Percentiles rank a stretch among this genome's conserved stretches.
Evolutionary conservation across 2,329 filamentous ascomycete genomes (phyloP).

Genomic region (Cladobotryum mycophilum): DNA sequence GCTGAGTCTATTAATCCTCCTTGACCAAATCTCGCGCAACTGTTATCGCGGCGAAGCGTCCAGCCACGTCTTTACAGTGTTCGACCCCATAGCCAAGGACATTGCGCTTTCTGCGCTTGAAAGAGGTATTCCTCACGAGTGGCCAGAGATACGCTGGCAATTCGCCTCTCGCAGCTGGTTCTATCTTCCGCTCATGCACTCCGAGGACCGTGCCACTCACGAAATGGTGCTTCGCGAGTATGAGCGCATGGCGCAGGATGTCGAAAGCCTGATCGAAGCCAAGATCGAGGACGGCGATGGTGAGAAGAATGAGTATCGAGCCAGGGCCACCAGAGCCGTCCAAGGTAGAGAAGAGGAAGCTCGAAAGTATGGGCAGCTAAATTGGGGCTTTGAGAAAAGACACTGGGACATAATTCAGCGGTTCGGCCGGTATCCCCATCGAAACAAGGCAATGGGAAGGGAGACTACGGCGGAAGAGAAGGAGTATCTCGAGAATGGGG

Average conservation of each 20-base stretch:
- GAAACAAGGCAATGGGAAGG: conserved; percentile 46
- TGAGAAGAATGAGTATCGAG: conserved; percentile 19
- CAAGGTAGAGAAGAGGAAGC: conserved; percentile 21
- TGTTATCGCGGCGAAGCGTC: conserved; percentile 47
- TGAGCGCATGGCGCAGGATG: conserved; percentile 25
- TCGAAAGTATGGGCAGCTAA: conserved; percentile 16
- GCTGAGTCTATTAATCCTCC: conserved; percentile 48
- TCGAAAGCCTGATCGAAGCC: conserved; percentile 24
- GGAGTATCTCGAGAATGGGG: conserved; percentile 41
- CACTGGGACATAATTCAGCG: conserved; percentile 44
- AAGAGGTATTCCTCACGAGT: conserved; percentile 22
- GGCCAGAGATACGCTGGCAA: conserved; percentile 26
- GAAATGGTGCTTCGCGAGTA: conserved; percentile 28
- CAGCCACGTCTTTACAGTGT: conserved; percentile 43
- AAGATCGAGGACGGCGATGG: conserved; percentile 14
- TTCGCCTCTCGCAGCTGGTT: conserved; percentile 47
- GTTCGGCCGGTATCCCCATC: conserved; percentile 55
- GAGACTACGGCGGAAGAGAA: conserved; percentile 43
- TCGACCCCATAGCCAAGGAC: conserved; percentile 48
- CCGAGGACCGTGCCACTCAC: conserved; percentile 44
- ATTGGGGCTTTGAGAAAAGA: conserved; percentile 32
- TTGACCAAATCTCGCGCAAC: conserved; percentile 60
- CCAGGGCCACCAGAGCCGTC: conserved; percentile 22
- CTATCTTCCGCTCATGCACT: conserved; percentile 54
- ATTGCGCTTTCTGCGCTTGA: conserved; percentile 33